Conservation (phyloP, 108 stramenopile genomes). For the Hondaea fermentalgiana region DNA sequence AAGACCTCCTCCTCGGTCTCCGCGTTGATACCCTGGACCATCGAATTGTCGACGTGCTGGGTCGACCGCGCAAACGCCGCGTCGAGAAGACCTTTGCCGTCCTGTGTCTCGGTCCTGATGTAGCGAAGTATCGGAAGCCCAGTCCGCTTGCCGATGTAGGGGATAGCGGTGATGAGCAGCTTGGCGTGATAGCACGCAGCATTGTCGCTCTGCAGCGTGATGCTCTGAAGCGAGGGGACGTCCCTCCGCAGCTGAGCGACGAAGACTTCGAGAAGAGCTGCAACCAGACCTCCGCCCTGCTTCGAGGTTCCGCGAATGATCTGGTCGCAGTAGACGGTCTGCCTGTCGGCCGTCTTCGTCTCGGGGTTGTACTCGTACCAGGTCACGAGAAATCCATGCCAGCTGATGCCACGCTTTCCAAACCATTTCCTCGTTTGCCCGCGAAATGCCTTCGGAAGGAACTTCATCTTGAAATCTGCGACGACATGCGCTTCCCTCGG, state of each 20-base stretch:
- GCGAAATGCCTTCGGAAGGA: neutral
- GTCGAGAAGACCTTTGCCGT: neutral
- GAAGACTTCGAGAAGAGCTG: neutral
- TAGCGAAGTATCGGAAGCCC: neutral
- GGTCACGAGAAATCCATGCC: neutral
- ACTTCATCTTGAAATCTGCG: neutral
- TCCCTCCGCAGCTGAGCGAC: neutral
- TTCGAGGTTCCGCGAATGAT: neutral
- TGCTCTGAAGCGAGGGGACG: neutral
- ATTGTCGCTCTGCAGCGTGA: neutral
- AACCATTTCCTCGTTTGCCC: no score
- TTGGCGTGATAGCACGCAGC: neutral
- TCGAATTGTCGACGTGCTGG: neutral
- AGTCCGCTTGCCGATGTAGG: neutral
- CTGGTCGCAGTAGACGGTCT: neutral
- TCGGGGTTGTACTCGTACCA: neutral
- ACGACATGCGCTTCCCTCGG: neutral
- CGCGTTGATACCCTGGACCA: neutral
- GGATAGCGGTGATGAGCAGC: neutral
- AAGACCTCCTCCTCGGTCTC: neutral
- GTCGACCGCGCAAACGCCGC: neutral
- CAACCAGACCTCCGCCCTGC: neutral
- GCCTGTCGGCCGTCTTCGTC: neutral
- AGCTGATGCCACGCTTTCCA: neutral
- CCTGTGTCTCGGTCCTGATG: neutral